Percentiles rank a stretch among this genome's conserved stretches.
phyloP scores from a whole-genome alignment of 257 asterid species.

The Ehretia macrophylla region DNA sequence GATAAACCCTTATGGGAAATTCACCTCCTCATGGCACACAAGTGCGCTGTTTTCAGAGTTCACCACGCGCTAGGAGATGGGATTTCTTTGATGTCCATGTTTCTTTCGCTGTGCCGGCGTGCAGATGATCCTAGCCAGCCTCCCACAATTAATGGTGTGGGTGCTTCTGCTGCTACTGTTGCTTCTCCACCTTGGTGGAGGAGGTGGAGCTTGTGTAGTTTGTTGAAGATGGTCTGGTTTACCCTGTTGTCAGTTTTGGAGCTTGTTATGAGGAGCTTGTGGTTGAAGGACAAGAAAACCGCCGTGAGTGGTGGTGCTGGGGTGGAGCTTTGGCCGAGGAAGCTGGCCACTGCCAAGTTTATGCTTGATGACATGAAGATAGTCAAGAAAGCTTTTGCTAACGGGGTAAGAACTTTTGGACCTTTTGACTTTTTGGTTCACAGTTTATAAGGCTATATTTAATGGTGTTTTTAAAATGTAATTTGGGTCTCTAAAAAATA shows the following conservation, averaged over 20 bases:
- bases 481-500: no score
- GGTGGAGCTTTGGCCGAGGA: conserved; percentile 49
- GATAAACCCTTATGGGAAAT: conserved; percentile 81
- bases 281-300: conserved; percentile 33
- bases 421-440: not conserved
- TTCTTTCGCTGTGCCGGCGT: conserved; percentile 53
- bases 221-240: conserved; percentile 29
- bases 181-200: not conserved
- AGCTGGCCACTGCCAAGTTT: conserved; percentile 37
- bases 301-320: conserved; percentile 38
- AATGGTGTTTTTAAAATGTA: no score
- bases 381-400: conserved; percentile 23
- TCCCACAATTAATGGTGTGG: conserved; percentile 27
- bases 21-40: conserved; percentile 59
- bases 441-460: no score
- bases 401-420: conserved; percentile 18
- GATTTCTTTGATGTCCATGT: conserved; percentile 58
- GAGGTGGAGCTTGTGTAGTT: conserved; percentile 23
- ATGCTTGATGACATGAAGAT: conserved; percentile 31
- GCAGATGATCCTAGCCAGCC: conserved; percentile 35
- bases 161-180: conserved; percentile 17
- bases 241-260: conserved; percentile 25
- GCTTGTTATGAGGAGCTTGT: conserved; percentile 25
- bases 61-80: conserved; percentile 92
- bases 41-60: conserved; percentile 42